Evolutionary conservation across 306 rosid genomes (phyloP).

Genomic region (Glycine soja): DNA sequence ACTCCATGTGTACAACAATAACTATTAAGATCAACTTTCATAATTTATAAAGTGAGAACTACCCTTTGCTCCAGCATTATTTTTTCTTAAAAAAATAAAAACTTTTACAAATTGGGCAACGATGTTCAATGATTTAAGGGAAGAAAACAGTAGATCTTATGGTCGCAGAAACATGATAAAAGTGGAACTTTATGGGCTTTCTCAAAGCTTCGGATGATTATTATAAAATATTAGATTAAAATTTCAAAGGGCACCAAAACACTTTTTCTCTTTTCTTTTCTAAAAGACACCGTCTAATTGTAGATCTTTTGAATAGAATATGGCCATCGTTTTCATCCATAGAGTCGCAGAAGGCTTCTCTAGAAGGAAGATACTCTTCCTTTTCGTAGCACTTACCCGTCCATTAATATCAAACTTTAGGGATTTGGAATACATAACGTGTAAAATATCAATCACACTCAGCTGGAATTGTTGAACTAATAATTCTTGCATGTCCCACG

Average conservation of each 20-base stretch:
- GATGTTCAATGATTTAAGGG: constrained; percentile 49
- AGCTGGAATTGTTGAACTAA: constrained; percentile 41
- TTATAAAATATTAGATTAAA: neutral
- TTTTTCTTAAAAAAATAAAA: neutral
- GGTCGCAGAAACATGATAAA: constrained; percentile 38
- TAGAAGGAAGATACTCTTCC: constrained; percentile 31
- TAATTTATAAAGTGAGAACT: no score
- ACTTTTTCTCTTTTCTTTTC: constrained; percentile 19
- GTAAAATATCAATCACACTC: constrained; percentile 32
- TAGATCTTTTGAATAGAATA: constrained; percentile 39
- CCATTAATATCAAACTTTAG: neutral
- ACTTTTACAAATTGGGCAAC: constrained; percentile 15
- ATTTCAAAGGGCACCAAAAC: constrained; percentile 13
- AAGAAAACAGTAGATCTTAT: neutral
- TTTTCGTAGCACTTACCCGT: constrained; percentile 11
- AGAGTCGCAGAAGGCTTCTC: constrained; percentile 7
- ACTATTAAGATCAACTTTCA: no score
- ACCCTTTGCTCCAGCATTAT: no score
- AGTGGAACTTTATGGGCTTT: constrained; percentile 39
- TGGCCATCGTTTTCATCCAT: constrained; percentile 21
- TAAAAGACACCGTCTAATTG: neutral
- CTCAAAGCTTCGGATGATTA: constrained; percentile 34
- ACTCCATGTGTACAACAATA: no score
- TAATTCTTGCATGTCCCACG: neutral
- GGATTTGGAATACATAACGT: constrained; percentile 31